These are phyloP conservation scores for Aspergillus egyptiacus DNA, from an alignment of 495 filamentous ascomycete genomes.

Conservation along the genomic window DNA sequence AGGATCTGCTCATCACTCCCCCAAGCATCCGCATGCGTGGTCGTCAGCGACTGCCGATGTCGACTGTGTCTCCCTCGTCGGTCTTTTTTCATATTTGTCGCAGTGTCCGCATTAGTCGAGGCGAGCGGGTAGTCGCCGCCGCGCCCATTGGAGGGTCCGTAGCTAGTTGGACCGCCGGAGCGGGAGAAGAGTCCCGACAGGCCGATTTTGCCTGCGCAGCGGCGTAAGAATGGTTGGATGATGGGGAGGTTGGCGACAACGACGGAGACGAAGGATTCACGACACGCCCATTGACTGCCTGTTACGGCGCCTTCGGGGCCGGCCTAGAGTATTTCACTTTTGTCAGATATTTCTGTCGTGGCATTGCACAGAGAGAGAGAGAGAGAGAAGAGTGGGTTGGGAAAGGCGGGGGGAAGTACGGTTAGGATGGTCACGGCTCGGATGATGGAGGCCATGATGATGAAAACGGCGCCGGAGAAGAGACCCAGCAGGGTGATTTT, in stretches of 20 bases:
- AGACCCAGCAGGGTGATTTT: constrained; percentile 46
- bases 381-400: background rate
- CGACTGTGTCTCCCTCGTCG: background rate
- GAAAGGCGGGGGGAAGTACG: constrained; percentile 26
- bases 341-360: background rate
- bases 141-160: constrained; percentile 13
- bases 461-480: constrained; percentile 51
- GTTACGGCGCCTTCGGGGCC: constrained; percentile 33
- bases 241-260: constrained; percentile 52
- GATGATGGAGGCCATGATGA: constrained; percentile 50
- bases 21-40: constrained; percentile 15
- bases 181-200: constrained; percentile 27
- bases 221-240: constrained; percentile 45
- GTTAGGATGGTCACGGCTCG: constrained; percentile 48
- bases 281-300: constrained; percentile 51
- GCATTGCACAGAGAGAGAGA: background rate
- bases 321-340: constrained; percentile 3
- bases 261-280: constrained; percentile 52
- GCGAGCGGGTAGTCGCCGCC: background rate
- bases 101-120: background rate
- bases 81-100: background rate
- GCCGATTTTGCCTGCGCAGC: constrained; percentile 26
- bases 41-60: constrained; percentile 1
- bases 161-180: constrained; percentile 13
- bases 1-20: constrained; percentile 31